These are phyloP conservation scores for Neurospora pannonica DNA, from an alignment of 495 filamentous ascomycete species.

Conservation along the genomic window DNA sequence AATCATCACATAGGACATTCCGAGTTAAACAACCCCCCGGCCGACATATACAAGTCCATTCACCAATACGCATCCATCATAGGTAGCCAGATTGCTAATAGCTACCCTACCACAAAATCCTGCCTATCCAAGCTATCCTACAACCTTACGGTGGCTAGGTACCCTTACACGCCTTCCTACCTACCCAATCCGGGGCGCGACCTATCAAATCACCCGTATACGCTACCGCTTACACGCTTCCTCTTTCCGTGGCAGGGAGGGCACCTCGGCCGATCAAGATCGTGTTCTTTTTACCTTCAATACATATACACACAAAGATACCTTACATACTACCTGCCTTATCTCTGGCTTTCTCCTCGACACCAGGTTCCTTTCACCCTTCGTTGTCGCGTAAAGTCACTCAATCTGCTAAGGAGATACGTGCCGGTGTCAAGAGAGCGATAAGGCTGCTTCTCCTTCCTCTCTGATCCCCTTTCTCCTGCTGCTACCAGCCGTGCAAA, in stretches of 20 bases:
- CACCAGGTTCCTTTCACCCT: background rate
- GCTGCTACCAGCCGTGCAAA: background rate
- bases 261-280: background rate
- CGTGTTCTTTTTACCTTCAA: background rate
- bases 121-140: background rate
- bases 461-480: background rate
- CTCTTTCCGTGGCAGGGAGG: background rate
- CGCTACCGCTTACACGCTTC: background rate
- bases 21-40: conserved; percentile 1
- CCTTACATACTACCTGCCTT: background rate
- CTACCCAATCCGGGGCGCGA: background rate
- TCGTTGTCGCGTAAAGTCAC: background rate
- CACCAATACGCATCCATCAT: conserved; percentile 3
- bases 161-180: background rate
- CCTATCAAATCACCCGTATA: background rate
- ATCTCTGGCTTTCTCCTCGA: background rate
- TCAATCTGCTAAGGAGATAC: background rate
- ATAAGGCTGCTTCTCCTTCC: background rate
- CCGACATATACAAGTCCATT: conserved; percentile 3
- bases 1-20: conserved; percentile 35
- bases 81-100: background rate
- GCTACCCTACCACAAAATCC: background rate
- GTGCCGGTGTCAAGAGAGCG: background rate
- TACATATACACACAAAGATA: background rate
- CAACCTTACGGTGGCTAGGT: background rate